Base-by-base conservation (phyloP, 768 basidiomycete genomes). In the Lactarius vividus region DNA sequence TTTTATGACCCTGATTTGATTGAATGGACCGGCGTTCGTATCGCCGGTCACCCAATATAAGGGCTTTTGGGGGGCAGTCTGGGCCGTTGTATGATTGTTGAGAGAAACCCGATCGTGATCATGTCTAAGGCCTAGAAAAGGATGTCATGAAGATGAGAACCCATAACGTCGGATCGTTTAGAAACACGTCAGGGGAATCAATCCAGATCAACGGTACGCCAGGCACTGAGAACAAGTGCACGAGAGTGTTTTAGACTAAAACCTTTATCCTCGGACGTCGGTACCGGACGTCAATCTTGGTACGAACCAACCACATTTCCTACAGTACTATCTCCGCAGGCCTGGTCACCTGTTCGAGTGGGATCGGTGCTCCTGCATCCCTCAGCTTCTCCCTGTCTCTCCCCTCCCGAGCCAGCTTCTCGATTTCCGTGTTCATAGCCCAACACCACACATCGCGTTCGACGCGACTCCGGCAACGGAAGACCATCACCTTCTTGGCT, bases 361-460 rank as follows among this genome's bases (percentile, higher is more conserved):
- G 61, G 39, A 70, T 61, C 66, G 92, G 72, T 62, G 80, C 81
- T 9, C 93, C 94, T 11, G 80, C 80, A 61, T 87, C 84, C 73
- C 89, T 82, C 71, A 92, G 74, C 70, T 75, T 82, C 49, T 80
- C 94, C 69, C 92, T 79, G 23, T 82, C 84, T 67, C 73, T 78
- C 71, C 87, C 85, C 10, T 77, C 77, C 72, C 92, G 80, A 44
- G 85, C 85, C 16, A 90, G 77, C 74, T 86, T 87, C 77, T 98
- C 94, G 67, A 97, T 94, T 78, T 96, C 94, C 54, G 84, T 84
- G 67, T 92, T 94, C 70, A 98, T 77, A 0, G 92, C 93, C 90
- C 92, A 97, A 71, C 94, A 94, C 96, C 96, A 98, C 33, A 88
- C 83, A 75, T 98, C 95, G 33, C 96, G 80, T 76, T 98, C 96